These are phyloP conservation scores for Polygonum aviculare DNA, from an alignment of 148 eudicot genomes.

Conservation along the genomic window DNA sequence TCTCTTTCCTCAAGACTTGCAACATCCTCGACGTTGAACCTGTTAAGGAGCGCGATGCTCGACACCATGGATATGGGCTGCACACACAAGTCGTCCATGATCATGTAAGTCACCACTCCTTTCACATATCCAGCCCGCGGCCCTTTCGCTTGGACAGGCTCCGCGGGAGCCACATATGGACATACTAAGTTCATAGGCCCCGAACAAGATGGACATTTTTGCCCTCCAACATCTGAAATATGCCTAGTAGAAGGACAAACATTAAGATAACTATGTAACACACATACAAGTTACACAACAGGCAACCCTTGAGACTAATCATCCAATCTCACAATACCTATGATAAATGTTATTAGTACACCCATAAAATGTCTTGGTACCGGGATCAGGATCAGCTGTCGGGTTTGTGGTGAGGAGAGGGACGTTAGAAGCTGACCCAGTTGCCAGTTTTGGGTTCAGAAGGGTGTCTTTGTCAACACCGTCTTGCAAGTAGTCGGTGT, in stretches of 20 bases:
- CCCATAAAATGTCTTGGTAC: not conserved
- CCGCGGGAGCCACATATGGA: not conserved
- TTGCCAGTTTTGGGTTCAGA: not conserved
- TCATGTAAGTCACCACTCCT: not conserved
- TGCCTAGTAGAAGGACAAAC: no score
- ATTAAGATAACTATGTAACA: no score
- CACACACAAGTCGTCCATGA: slow-evolving; percentile 3
- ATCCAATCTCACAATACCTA: no score
- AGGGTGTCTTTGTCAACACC: not conserved
- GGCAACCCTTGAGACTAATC: no score
- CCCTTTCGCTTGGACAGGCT: not conserved
- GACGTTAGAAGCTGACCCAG: not conserved
- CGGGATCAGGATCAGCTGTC: not conserved
- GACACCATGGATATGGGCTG: not conserved
- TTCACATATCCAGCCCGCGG: not conserved
- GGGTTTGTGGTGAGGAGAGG: not conserved
- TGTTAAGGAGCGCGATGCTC: not conserved
- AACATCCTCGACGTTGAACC: not conserved
- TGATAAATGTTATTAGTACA: not conserved
- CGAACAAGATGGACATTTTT: not conserved
- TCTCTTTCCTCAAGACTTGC: not conserved
- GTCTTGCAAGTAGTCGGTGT: not conserved
- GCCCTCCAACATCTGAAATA: not conserved
- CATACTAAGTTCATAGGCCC: not conserved
- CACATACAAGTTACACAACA: no score